Conservation (phyloP, 179 eudicot genomes). For the Vitellaria paradoxa region DNA sequence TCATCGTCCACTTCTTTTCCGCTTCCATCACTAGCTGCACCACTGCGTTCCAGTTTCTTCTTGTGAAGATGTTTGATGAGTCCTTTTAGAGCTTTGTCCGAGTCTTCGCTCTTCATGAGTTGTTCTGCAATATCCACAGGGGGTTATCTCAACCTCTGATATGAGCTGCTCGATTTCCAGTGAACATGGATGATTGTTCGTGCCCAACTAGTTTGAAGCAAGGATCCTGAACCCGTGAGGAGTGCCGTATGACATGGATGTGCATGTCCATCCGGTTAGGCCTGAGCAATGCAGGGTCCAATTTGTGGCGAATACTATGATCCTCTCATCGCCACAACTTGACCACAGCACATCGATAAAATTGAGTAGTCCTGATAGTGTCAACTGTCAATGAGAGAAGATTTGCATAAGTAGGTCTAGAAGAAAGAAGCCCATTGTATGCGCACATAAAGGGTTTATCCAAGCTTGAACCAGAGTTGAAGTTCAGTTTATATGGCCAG, state of each 20-base stretch:
- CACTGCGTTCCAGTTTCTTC: slow-evolving; percentile 15
- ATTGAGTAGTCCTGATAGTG: slow-evolving; percentile 40
- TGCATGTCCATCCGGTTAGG: slow-evolving; percentile 57
- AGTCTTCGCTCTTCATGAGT: slow-evolving; percentile 36
- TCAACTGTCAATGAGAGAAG: slow-evolving; percentile 20
- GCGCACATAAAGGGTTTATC: neutral
- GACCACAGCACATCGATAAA: slow-evolving; percentile 57
- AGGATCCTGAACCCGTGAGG: slow-evolving; percentile 34
- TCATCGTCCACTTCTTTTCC: neutral
- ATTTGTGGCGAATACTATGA: slow-evolving; percentile 47
- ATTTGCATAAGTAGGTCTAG: neutral
- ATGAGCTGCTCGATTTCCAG: slow-evolving; percentile 31
- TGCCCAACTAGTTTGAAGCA: slow-evolving; percentile 36
- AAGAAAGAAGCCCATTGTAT: neutral
- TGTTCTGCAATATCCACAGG: slow-evolving; percentile 48
- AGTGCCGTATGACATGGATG: slow-evolving; percentile 51
- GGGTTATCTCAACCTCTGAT: slow-evolving; percentile 31
- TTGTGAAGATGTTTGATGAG: slow-evolving; percentile 25
- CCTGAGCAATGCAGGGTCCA: slow-evolving; percentile 44
- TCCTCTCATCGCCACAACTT: slow-evolving; percentile 47
- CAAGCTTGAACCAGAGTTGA: too few species aligned
- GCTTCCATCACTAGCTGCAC: slow-evolving; percentile 2
- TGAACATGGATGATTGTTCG: slow-evolving; percentile 20
- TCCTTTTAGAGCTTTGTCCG: slow-evolving; percentile 28
- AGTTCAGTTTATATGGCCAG: too few species aligned